Percentiles rank a stretch among this genome's conserved stretches.
Evolutionary conservation across 805 yeast genomes (phyloP).

Genomic region (Peterozyma xylosa): DNA sequence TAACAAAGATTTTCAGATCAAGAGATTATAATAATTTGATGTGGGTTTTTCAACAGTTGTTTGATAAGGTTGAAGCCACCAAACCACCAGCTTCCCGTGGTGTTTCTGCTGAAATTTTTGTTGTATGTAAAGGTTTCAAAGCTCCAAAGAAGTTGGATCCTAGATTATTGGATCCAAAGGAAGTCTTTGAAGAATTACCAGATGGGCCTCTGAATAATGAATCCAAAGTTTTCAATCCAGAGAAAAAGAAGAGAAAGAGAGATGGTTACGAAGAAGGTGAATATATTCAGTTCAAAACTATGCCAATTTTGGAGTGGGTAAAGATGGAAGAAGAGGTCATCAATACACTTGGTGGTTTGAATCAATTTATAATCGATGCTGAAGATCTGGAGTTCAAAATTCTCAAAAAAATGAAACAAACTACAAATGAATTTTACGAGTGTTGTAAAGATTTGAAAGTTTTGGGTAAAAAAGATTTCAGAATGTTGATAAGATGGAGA

Average conservation of each 20-base stretch:
- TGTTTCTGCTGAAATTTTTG: conserved; percentile 98
- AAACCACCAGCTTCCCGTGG: conserved; percentile 99
- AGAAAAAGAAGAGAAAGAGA: conserved; percentile 81
- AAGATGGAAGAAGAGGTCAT: conserved; percentile 72
- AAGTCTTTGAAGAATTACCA: conserved; percentile 88
- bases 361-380: conserved; percentile 54
- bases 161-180: conserved; percentile 80
- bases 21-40: conserved; percentile 93
- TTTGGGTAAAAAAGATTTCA: conserved; percentile 90
- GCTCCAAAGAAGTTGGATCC: conserved; percentile 96
- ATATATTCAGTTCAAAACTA: conserved; percentile 59
- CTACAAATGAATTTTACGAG: conserved; percentile 71
- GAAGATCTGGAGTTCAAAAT: conserved; percentile 66
- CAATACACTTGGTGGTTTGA: conserved; percentile 66
- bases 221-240: conserved; percentile 92
- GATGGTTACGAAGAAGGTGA: conserved; percentile 97
- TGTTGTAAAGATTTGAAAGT: conserved; percentile 91
- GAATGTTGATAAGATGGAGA: conserved; percentile 80
- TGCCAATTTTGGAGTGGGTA: conserved; percentile 75
- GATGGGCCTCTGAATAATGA: conserved; percentile 73
- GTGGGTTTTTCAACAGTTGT: conserved; percentile 96
- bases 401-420: conserved; percentile 63
- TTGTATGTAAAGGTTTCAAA: conserved; percentile 91
- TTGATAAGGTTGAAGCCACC: conserved; percentile 96
- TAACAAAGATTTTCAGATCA: conserved; percentile 96